A percentile compares a stretch with the other conserved stretches of the same genome.
phyloP scores from a whole-genome alignment of 495 filamentous ascomycete species.

The Sphaerosporella brunnea region DNA sequence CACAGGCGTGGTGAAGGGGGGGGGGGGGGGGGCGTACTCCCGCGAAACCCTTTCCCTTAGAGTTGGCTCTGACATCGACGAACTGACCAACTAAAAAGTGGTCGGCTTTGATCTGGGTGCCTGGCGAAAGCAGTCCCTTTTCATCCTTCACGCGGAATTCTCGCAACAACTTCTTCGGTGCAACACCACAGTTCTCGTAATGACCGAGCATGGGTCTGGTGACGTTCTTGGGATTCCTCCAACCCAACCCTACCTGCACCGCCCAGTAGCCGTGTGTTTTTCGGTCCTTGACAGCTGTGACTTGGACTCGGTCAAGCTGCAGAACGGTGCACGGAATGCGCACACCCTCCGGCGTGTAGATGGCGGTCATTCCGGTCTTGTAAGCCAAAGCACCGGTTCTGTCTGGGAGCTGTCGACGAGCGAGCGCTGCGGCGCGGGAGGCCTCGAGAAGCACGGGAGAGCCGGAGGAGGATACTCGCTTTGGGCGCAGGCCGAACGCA shows the following conservation, averaged over 20 bases:
- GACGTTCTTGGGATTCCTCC: slow-evolving; percentile 56
- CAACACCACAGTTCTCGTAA: slow-evolving; percentile 56
- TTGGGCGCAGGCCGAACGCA: slow-evolving; percentile 20
- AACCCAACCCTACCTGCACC: slow-evolving; percentile 73
- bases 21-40: slow-evolving; percentile 31
- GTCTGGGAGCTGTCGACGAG: slow-evolving; percentile 60
- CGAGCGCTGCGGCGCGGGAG: slow-evolving; percentile 60
- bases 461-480: slow-evolving; percentile 23
- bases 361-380: slow-evolving; percentile 89
- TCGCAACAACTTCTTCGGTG: slow-evolving; percentile 60
- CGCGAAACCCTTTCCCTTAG: slow-evolving; percentile 75
- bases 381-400: slow-evolving; percentile 66
- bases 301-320: slow-evolving; percentile 81
- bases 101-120: slow-evolving; percentile 52
- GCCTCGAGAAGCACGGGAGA: slow-evolving; percentile 37
- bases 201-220: slow-evolving; percentile 68
- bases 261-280: slow-evolving; percentile 74
- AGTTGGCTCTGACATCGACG: slow-evolving; percentile 64
- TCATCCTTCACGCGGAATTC: slow-evolving; percentile 70
- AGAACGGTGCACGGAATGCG: slow-evolving; percentile 79
- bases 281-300: slow-evolving; percentile 65
- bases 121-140: slow-evolving; percentile 53
- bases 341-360: slow-evolving; percentile 61
- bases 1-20: too few relatives aligned
- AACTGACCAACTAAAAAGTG: slow-evolving; percentile 86